phyloP scores from a whole-genome alignment of 768 basidiomycete species.

The Lactifluus pinguis region DNA sequence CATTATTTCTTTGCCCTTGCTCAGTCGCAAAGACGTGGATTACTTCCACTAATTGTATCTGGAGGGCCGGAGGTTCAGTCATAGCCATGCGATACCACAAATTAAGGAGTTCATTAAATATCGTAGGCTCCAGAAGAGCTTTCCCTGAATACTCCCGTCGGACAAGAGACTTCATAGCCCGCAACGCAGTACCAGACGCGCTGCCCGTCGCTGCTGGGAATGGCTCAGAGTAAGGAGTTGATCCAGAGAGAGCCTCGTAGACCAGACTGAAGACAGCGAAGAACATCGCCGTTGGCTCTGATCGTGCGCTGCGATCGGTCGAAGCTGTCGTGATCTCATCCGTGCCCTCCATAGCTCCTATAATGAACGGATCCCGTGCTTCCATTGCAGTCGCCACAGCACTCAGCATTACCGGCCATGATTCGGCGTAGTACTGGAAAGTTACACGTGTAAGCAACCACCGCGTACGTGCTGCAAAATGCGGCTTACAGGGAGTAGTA shows the following conservation, averaged over 20 bases:
- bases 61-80: slow-evolving; percentile 68
- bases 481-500: slow-evolving; percentile 72
- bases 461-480: not conserved
- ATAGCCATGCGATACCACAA: slow-evolving; percentile 86
- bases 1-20: slow-evolving; percentile 17
- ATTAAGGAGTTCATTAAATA: slow-evolving; percentile 85
- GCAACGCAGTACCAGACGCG: slow-evolving; percentile 48
- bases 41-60: slow-evolving; percentile 64
- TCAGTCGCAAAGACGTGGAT: slow-evolving; percentile 40
- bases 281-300: slow-evolving; percentile 75
- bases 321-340: slow-evolving; percentile 30
- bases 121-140: slow-evolving; percentile 67
- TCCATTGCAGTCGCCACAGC: slow-evolving; percentile 80
- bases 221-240: slow-evolving; percentile 50
- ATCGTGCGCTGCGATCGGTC: slow-evolving; percentile 25
- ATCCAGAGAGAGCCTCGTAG: slow-evolving; percentile 72
- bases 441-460: slow-evolving; percentile 3
- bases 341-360: slow-evolving; percentile 77
- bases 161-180: slow-evolving; percentile 74
- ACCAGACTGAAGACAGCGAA: slow-evolving; percentile 89
- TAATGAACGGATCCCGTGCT: slow-evolving; percentile 51
- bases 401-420: slow-evolving; percentile 77
- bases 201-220: slow-evolving; percentile 34
- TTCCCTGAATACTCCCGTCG: slow-evolving; percentile 71
- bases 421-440: slow-evolving; percentile 71